Percentiles rank a stretch among this genome's conserved stretches.
These are phyloP conservation scores for Alternaria solani DNA, from an alignment of 2,329 filamentous ascomycete genomes.

Conservation along the genomic window DNA sequence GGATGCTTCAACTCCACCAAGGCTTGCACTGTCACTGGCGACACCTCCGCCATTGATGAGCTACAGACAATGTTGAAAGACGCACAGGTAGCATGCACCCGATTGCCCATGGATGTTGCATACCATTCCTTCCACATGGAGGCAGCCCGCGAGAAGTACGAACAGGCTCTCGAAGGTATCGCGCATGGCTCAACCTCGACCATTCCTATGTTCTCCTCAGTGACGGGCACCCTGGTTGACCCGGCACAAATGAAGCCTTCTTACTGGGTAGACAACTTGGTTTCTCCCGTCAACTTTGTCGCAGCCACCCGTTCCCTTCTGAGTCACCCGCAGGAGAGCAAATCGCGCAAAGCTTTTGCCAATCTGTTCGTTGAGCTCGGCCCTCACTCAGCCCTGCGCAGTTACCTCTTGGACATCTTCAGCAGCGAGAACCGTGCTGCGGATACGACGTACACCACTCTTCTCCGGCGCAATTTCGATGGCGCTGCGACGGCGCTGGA, in stretches of 20 bases:
- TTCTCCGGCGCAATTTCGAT: slow-evolving; percentile 8
- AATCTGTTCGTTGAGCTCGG: slow-evolving; percentile 15
- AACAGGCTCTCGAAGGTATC: slow-evolving; percentile 6
- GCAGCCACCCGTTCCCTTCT: slow-evolving; percentile 8
- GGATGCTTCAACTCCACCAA: slow-evolving; percentile 51
- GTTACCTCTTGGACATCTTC: slow-evolving; percentile 10
- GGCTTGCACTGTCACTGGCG: slow-evolving; percentile 57
- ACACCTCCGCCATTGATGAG: slow-evolving; percentile 50
- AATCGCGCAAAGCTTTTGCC: slow-evolving; percentile 11
- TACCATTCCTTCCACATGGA: slow-evolving; percentile 57
- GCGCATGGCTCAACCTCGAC: not conserved
- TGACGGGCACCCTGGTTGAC: slow-evolving; percentile 8
- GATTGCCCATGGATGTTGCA: slow-evolving; percentile 11
- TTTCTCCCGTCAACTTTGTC: slow-evolving; percentile 21
- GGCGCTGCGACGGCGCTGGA: slow-evolving; percentile 7
- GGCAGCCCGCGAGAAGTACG: slow-evolving; percentile 4
- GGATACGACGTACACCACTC: not conserved
- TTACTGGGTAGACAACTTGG: slow-evolving; percentile 23
- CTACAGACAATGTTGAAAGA: slow-evolving; percentile 16
- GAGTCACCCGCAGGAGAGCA: slow-evolving; percentile 2
- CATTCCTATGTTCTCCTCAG: slow-evolving; percentile 17
- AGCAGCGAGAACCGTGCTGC: not conserved
- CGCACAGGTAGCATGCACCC: slow-evolving; percentile 11
- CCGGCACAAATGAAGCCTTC: slow-evolving; percentile 6
- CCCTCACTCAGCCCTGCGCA: slow-evolving; percentile 14